Conservation (phyloP, 2,329 filamentous ascomycete genomes). For the Alternaria sp. region DNA sequence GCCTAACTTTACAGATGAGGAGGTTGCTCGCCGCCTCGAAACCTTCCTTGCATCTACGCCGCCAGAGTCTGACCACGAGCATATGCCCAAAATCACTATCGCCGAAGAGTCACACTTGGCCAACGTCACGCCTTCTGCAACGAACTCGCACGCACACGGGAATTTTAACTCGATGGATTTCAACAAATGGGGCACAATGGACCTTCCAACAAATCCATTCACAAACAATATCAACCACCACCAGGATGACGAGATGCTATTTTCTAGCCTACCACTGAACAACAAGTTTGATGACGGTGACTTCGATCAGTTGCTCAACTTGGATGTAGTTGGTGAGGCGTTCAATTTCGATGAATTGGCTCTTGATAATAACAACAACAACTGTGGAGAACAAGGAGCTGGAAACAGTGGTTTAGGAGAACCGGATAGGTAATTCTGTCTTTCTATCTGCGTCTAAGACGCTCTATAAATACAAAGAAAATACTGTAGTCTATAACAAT, state of each 20-base stretch:
- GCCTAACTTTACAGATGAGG: slow-evolving; percentile 55
- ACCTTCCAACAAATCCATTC: slow-evolving; percentile 31
- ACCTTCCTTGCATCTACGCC: slow-evolving; percentile 61
- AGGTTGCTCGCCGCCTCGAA: slow-evolving; percentile 58
- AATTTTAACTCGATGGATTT: slow-evolving; percentile 13
- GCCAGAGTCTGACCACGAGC: slow-evolving; percentile 55
- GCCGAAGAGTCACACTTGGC: slow-evolving; percentile 31
- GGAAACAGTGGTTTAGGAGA: too few species aligned
- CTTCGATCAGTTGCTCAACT: slow-evolving; percentile 52
- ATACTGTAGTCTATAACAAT: too few species aligned
- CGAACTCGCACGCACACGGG: not conserved
- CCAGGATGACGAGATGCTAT: slow-evolving; percentile 48
- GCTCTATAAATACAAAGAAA: too few species aligned
- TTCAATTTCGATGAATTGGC: slow-evolving; percentile 46
- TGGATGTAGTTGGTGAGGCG: slow-evolving; percentile 52
- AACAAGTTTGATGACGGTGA: slow-evolving; percentile 53
- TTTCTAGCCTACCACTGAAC: slow-evolving; percentile 47
- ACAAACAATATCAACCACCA: slow-evolving; percentile 42
- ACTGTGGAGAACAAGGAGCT: too few species aligned
- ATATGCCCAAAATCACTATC: slow-evolving; percentile 43
- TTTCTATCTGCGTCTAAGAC: too few species aligned
- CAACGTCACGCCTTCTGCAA: slow-evolving; percentile 17
- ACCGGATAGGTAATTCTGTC: too few species aligned
- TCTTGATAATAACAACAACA: slow-evolving; percentile 23
- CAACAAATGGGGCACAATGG: slow-evolving; percentile 35